These are phyloP conservation scores for Talaromyces atroroseus DNA, from an alignment of 2,329 filamentous ascomycete species.

Conservation along the genomic window DNA sequence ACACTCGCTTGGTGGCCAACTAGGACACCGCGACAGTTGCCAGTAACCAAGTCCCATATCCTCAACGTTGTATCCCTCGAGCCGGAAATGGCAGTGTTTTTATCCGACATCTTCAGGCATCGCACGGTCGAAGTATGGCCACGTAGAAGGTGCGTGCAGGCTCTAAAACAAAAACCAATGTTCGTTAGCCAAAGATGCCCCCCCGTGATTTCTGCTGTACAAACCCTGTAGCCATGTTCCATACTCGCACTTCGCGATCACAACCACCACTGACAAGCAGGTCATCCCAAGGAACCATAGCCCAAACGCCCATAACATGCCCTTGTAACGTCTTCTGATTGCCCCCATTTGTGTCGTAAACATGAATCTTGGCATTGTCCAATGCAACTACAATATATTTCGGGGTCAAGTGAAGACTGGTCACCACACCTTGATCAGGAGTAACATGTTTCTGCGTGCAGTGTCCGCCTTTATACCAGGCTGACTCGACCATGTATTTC, in stretches of 20 bases:
- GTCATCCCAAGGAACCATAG: conserved; percentile 97
- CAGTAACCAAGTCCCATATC: conserved; percentile 88
- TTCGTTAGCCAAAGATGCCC: background rate
- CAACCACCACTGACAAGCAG: conserved; percentile 92
- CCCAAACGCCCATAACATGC: conserved; percentile 99
- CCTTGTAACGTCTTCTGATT: conserved; percentile 84
- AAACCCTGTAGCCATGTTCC: conserved; percentile 91
- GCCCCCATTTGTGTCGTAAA: conserved; percentile 88
- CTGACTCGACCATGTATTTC: conserved; percentile 91
- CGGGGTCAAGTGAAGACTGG: conserved; percentile 84
- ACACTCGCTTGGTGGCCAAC: conserved; percentile 95
- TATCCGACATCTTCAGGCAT: conserved; percentile 95
- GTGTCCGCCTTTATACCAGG: conserved; percentile 88
- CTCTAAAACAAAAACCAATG: conserved; percentile 42
- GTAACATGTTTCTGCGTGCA: conserved; percentile 83
- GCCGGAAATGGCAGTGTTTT: conserved; percentile 89
- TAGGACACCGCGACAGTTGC: conserved; percentile 83
- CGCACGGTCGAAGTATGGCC: conserved; percentile 96
- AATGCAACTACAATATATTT: conserved; percentile 97
- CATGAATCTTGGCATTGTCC: conserved; percentile 97
- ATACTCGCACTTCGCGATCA: conserved; percentile 92
- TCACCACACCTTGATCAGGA: conserved; percentile 94
- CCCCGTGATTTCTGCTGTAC: conserved; percentile 11
- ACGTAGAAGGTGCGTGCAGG: conserved; percentile 73
- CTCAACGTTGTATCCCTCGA: conserved; percentile 90